Conservation (phyloP, 768 basidiomycete species). For the Pisolithus albus region DNA sequence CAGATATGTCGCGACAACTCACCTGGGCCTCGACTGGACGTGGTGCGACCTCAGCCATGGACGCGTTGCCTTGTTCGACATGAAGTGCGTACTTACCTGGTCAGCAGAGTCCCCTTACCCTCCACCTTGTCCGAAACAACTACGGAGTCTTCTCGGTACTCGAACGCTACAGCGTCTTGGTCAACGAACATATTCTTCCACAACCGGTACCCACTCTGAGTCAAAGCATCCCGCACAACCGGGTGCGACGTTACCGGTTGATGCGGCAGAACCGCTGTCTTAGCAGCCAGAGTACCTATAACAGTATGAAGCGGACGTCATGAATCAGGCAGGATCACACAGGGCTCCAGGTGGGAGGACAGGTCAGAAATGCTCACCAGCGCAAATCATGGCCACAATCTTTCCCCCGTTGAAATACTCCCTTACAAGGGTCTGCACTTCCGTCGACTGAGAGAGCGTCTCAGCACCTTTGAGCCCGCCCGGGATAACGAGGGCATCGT, state of each 20-base stretch:
- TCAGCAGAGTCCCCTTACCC: conserved; percentile 51
- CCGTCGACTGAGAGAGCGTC: conserved; percentile 52
- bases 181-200: neutral
- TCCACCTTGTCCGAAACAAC: conserved; percentile 45
- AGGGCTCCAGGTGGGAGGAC: too few relatives aligned
- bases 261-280: conserved; percentile 49
- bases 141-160: conserved; percentile 68
- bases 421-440: conserved; percentile 58
- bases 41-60: neutral
- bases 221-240: conserved; percentile 54
- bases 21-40: conserved; percentile 65
- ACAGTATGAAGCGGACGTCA: neutral
- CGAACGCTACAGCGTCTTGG: conserved; percentile 43
- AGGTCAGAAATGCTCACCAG: conserved; percentile 39
- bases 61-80: neutral
- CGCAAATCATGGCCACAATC: conserved; percentile 81
- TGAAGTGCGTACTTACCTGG: conserved; percentile 46
- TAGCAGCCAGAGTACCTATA: conserved; percentile 63
- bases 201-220: conserved; percentile 34
- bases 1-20: conserved; percentile 13
- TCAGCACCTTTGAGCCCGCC: conserved; percentile 76
- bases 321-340: too few relatives aligned
- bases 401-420: conserved; percentile 35
- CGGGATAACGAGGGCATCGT: conserved; percentile 66
- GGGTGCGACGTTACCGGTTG: conserved; percentile 79